Base-by-base conservation (phyloP, 257 asterid genomes). In the Asclepias syriaca region DNA sequence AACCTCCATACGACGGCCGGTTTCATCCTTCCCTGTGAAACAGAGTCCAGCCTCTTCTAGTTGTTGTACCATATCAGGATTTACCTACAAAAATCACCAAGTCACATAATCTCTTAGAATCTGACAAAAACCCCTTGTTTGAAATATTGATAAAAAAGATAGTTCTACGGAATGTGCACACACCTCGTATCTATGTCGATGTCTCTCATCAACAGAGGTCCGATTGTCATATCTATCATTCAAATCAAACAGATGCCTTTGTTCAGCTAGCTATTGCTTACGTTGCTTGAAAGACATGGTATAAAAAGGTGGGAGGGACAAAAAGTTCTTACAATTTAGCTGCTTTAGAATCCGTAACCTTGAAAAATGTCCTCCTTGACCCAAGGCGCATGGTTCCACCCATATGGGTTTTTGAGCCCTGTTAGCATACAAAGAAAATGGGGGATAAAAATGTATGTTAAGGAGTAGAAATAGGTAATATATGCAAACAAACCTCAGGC, bases 161-260 rank as follows among this genome's bases (percentile, higher is more conserved):
- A 56, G 29, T 56, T n/a, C 43, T 2, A 63, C 16, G 40, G 18
- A 22, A 43, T 37, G 49, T 64, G 29, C 68, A 74, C 59, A 46
- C 76, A 93, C 98, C 98, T 93, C 98, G 66, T 93, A 93, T 90
- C 98, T 85, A 80, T 93, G 98, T 57, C 98, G 90, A 78, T 93
- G 98, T 77, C 98, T 90, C 89, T 93, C 98, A 76, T 93, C 98
- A 79, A 89, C 71, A 60, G 59, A 88, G 75, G 80, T 85, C 78
- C 15, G 72, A 77, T 68, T 80, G 51, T 87, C 95, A 54, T 93
- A 93, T 77, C 98, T 90, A 81, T 49, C 74, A 75, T 34, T 57
- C 4, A 65, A 69, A 65, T 8, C 68, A 45, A 68, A 45, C 65
- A 39, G 27, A 51, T 5, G n/a, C 34, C 13, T 27, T 61, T 21